Base-by-base conservation (phyloP, 2,329 filamentous ascomycete species). In the Xylariaceae sp. region DNA sequence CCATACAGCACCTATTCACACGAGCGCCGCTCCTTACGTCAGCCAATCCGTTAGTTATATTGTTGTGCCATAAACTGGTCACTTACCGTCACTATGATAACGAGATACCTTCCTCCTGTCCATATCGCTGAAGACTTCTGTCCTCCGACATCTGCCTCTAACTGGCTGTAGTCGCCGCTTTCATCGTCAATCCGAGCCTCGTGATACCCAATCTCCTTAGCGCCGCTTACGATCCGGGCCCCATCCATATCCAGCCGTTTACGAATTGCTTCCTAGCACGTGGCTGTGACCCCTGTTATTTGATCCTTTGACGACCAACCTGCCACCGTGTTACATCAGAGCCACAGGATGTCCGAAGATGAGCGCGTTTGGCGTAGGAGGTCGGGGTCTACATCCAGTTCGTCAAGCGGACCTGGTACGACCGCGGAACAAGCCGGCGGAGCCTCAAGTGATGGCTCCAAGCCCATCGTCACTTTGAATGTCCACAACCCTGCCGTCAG, bases 251-350 rank as follows among this genome's bases (percentile, higher is more conserved):
- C 23, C 23, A 9, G 4, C 23, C 23, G 23, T 26, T 26, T 9
- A 4, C 23, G 23, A 4, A 26, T 26, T 9, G 4, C 23, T 9
- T 9, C 23, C 23, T 9, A 62, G 63, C 64, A 63, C 59, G 63
- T 67, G 64, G 59, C 56, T 43, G 42, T 44, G 29, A 57, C 52
- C 65, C 63, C 62, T 64, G 64, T 63, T 54, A 55, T 61, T 57
- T 63, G 54, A 61, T 61, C 52, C 58, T 52, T 56, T 47, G 37
- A 54, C 44, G 54, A 44, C 48, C 54, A 49, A 54, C 51, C 59
- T 53, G 41, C 59, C 47, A 48, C 45, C 60, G 53, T 59, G 52
- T 56, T 41, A 56, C 57, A 52, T 40, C 44, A 51, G 40, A 55
- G 50, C 43, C 45, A 41, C 50, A 55, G 44, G 54, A 64, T 62